Evolutionary conservation across 805 yeast genomes (phyloP), one percentile per base, ranked within the genome.

Genomic region (Candida chilensis): DNA sequence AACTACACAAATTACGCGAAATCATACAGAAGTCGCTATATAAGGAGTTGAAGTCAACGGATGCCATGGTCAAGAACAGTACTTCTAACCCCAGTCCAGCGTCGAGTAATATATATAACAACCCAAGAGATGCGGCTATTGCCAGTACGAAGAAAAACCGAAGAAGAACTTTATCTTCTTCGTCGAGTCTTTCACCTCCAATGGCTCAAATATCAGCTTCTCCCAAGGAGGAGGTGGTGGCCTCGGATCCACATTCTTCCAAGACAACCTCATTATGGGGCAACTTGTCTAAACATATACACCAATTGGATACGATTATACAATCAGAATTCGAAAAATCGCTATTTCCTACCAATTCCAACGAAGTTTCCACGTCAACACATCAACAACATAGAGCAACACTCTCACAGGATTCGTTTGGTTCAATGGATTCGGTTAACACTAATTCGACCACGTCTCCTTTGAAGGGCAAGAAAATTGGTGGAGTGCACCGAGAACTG

Each of bases 291-390:
- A 54, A 54, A 29, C 66, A 64, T 7, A 50, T 63, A 16, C 67
- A 60, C 32, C 64, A 54, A 33, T 47, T 63, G 31, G 69, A 63
- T 34, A 46, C 52, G 16, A 58, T 62, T 61, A 40, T 63, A 16
- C 67, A 54, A 38, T 51, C 43, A 28, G 69, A 62, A 33, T 58
- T 63, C 32, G 68, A 62, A 32, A 54, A 47, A 30, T 48, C 56
- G 3, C 33, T 52, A n/a, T 29, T 36, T 13, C 32, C 42, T 27
- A 19, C 40, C 29, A 7, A 31, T 19, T 17, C 27, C 14, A 10
- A 10, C 9, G 13, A 22, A 22, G 13, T 11, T 7, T 15, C 6
- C n/a, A 7, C 7, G 8, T 6, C 6, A 22, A 6, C 6, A 7
- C 25, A 22, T 7, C 12, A 22, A 22, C 7, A 22, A 6, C 25